These are phyloP conservation scores for Gaertneriomyces sp. DNA, from an alignment of 192 early-diverging fungal species.

Conservation along the genomic window DNA sequence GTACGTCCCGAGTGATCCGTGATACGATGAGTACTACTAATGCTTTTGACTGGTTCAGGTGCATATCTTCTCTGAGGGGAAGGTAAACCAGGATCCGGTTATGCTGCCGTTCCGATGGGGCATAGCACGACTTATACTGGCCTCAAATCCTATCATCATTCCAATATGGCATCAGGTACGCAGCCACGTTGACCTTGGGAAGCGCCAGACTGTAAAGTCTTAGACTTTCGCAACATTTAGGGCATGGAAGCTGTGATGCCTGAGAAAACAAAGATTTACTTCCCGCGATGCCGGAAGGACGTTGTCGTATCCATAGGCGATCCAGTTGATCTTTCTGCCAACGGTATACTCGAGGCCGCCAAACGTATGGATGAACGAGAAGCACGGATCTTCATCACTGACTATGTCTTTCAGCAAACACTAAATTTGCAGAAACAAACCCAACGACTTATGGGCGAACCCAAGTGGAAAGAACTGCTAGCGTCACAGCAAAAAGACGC, in stretches of 20 bases:
- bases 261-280: conserved; percentile 45
- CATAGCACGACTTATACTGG: conserved; percentile 70
- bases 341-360: conserved; percentile 24
- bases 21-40: neutral
- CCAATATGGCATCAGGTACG: conserved; percentile 67
- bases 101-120: conserved; percentile 82
- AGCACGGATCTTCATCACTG: conserved; percentile 54
- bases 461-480: conserved; percentile 4
- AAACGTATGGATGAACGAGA: conserved; percentile 45
- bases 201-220: neutral
- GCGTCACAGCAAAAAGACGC: conserved; percentile 1
- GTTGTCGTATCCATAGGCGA: conserved; percentile 69
- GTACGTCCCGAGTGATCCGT: conserved; percentile 11
- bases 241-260: conserved; percentile 43
- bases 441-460: conserved; percentile 14
- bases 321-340: conserved; percentile 59
- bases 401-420: conserved; percentile 30
- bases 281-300: conserved; percentile 50
- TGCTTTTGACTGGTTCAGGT: conserved; percentile 26
- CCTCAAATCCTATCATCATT: conserved; percentile 63
- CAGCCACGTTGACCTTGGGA: neutral
- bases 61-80: conserved; percentile 85
- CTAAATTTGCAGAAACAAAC: conserved; percentile 14
- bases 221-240: neutral
- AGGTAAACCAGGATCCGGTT: conserved; percentile 27